Evolutionary conservation across 768 basidiomycete genomes (phyloP).

Genomic region (Leccinum sublutescens): DNA sequence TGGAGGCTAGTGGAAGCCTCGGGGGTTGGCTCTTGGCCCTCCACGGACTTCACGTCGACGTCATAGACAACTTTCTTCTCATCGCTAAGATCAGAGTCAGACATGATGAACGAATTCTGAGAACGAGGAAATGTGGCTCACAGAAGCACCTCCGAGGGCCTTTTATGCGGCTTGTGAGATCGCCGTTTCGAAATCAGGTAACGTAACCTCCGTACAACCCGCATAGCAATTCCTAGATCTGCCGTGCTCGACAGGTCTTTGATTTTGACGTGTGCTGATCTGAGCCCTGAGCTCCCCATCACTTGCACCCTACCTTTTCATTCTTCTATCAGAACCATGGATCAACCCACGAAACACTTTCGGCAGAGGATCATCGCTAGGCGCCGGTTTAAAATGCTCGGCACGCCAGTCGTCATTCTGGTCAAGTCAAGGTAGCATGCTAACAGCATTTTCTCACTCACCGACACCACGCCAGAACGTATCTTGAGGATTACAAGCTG

Average conservation of each 20-base stretch:
- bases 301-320: background rate
- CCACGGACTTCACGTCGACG: conserved; percentile 5
- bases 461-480: background rate
- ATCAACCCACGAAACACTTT: background rate
- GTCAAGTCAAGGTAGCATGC: background rate
- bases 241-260: background rate
- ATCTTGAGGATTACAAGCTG: background rate
- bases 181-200: background rate
- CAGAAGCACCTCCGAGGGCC: background rate
- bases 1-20: conserved; percentile 11
- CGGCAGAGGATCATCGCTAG: background rate
- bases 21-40: conserved; percentile 4
- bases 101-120: conserved; percentile 8
- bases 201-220: background rate
- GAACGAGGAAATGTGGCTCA: background rate
- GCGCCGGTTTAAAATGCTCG: background rate
- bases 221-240: background rate
- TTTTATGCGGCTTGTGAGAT: background rate
- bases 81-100: background rate
- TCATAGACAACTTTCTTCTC: conserved; percentile 1
- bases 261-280: background rate
- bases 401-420: background rate
- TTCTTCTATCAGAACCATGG: background rate
- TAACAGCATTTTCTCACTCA: background rate
- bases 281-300: background rate